These are phyloP conservation scores for Cryomyces antarcticus DNA, from an alignment of 495 filamentous ascomycete species.

Conservation along the genomic window DNA sequence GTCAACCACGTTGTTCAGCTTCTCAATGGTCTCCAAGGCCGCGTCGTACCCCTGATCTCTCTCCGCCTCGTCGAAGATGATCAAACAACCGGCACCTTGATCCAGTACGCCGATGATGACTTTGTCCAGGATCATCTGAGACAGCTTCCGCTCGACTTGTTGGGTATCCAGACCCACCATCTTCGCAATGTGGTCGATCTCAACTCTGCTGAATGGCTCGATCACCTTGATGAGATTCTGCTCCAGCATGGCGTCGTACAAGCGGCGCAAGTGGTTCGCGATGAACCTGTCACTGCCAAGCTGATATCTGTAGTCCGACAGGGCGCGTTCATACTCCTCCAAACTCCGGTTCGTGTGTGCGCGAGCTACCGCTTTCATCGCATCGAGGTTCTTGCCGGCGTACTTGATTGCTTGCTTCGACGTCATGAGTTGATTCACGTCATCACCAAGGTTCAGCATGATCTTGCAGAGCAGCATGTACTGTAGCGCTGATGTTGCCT, in stretches of 20 bases:
- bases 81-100: slow-evolving; percentile 91
- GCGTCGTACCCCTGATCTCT: slow-evolving; percentile 87
- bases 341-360: slow-evolving; percentile 86
- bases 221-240: slow-evolving; percentile 99
- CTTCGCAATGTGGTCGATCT: slow-evolving; percentile 90
- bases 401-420: slow-evolving; percentile 94
- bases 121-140: slow-evolving; percentile 98
- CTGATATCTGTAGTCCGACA: slow-evolving; percentile 74
- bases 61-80: slow-evolving; percentile 88
- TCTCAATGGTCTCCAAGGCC: slow-evolving; percentile 86
- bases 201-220: slow-evolving; percentile 90
- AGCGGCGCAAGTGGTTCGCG: slow-evolving; percentile 73
- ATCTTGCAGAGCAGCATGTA: slow-evolving; percentile 99
- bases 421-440: slow-evolving; percentile 79
- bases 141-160: slow-evolving; percentile 93
- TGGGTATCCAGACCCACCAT: slow-evolving; percentile 90
- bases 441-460: slow-evolving; percentile 92
- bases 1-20: slow-evolving; percentile 92
- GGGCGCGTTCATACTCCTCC: slow-evolving; percentile 87
- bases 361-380: slow-evolving; percentile 94
- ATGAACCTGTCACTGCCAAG: slow-evolving; percentile 87
- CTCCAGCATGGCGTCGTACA: slow-evolving; percentile 97
- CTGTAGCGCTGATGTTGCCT: slow-evolving; percentile 81
- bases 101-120: slow-evolving; percentile 94
- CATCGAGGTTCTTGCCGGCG: slow-evolving; percentile 80